A percentile compares a stretch with the other conserved stretches of the same genome.
Evolutionary conservation across 495 filamentous ascomycete species (phyloP).

Genomic region (Penicillium maclennaniae): DNA sequence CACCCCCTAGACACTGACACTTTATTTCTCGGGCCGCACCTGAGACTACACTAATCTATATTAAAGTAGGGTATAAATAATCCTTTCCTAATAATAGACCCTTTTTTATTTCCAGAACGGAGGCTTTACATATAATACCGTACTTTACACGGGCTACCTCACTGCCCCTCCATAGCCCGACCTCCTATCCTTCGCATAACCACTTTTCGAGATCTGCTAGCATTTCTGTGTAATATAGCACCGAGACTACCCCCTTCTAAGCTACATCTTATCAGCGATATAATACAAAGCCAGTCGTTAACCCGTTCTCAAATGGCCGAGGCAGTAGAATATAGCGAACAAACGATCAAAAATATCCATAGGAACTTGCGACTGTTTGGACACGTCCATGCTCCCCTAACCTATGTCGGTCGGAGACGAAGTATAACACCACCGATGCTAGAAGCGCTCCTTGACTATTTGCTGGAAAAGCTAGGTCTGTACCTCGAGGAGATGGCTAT

Average conservation of each 20-base stretch:
- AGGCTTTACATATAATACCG: no score
- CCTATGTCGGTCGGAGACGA: conserved; percentile 9
- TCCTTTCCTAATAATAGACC: no score
- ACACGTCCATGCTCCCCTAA: conserved; percentile 18
- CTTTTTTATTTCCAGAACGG: no score
- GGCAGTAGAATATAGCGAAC: background rate
- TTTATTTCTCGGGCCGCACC: no score
- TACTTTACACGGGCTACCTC: no score
- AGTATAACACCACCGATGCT: conserved; percentile 20
- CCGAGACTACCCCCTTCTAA: background rate
- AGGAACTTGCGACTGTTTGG: conserved; percentile 25
- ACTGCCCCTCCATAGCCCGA: no score
- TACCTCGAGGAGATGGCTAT: conserved; percentile 26
- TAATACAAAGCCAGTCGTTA: conserved; percentile 2
- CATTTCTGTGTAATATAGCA: conserved; percentile 6
- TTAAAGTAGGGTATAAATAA: no score
- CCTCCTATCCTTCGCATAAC: no score
- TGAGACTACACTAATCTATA: no score
- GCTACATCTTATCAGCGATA: conserved; percentile 1
- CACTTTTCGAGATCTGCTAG: no score
- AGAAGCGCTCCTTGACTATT: conserved; percentile 19
- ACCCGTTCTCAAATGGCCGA: conserved; percentile 1
- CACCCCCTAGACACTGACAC: no score
- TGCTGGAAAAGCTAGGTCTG: conserved; percentile 27
- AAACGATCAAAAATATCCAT: conserved; percentile 17